phyloP scores from a whole-genome alignment of 345 rosid genomes.

The Mallotus nudiflorus region DNA sequence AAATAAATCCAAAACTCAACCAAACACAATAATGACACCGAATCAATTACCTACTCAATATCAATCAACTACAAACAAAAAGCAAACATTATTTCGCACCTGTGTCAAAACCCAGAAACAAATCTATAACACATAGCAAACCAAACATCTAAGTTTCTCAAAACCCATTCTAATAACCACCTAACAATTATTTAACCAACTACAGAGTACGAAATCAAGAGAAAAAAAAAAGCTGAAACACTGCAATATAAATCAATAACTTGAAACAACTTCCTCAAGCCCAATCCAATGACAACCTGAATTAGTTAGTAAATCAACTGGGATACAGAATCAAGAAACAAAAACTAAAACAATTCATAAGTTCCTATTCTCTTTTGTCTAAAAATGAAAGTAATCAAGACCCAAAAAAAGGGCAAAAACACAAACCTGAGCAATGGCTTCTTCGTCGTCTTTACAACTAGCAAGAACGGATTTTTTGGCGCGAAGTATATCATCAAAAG shows the following conservation, averaged over 20 bases:
- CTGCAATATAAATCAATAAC: no score
- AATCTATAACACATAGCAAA: not conserved
- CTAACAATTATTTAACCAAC: no score
- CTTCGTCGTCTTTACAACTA: slow-evolving; percentile 71
- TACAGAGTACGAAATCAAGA: no score
- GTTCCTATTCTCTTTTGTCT: no score
- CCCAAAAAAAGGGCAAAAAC: not conserved
- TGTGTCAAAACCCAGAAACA: not conserved
- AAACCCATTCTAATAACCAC: no score
- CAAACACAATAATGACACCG: not conserved
- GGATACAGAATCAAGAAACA: not conserved
- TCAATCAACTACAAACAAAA: not conserved
- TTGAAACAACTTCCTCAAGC: not conserved
- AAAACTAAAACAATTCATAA: not conserved
- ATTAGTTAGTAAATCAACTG: not conserved
- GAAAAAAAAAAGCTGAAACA: no score
- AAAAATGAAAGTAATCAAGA: not conserved
- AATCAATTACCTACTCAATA: not conserved
- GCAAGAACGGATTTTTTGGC: slow-evolving; percentile 83
- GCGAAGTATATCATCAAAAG: slow-evolving; percentile 92
- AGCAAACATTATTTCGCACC: not conserved
- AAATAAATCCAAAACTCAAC: not conserved
- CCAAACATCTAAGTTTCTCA: not conserved
- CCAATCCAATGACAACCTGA: not conserved
- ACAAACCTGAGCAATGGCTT: slow-evolving; percentile 74